phyloP scores from a whole-genome alignment of 179 eudicot genomes.

The Sideroxylon spinosum region DNA sequence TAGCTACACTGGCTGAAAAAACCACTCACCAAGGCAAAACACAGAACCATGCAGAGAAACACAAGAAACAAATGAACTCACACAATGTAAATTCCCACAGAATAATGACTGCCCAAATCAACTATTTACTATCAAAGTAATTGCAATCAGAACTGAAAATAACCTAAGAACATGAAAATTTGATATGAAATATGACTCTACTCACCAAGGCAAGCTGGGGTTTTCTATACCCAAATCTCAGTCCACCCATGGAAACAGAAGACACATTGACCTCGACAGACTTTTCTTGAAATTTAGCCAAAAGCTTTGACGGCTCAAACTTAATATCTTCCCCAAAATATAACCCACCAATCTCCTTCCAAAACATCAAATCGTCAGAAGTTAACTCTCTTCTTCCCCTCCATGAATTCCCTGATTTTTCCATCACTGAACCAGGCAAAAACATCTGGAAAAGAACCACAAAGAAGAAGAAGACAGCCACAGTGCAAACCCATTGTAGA shows the following conservation, averaged over 20 bases:
- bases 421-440: constrained; percentile 65
- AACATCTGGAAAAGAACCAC: constrained; percentile 49
- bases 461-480: constrained; percentile 57
- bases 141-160: background rate
- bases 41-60: background rate
- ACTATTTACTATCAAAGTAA: background rate
- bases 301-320: constrained; percentile 52
- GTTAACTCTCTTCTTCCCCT: constrained; percentile 19
- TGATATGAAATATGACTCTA: constrained; percentile 7
- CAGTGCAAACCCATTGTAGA: constrained; percentile 55
- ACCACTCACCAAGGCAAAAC: background rate
- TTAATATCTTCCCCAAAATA: constrained; percentile 70
- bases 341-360: constrained; percentile 45
- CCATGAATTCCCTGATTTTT: constrained; percentile 37
- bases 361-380: constrained; percentile 38
- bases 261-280: constrained; percentile 40
- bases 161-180: background rate
- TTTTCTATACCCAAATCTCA: constrained; percentile 65
- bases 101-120: background rate
- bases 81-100: background rate
- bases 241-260: constrained; percentile 28
- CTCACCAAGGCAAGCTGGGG: constrained; percentile 89
- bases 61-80: background rate
- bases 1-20: constrained; percentile 5
- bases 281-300: constrained; percentile 56